A percentile compares a stretch with the other conserved stretches of the same genome.
phyloP scores from a whole-genome alignment of 306 rosid genomes.

The Cucurbita moschata region DNA sequence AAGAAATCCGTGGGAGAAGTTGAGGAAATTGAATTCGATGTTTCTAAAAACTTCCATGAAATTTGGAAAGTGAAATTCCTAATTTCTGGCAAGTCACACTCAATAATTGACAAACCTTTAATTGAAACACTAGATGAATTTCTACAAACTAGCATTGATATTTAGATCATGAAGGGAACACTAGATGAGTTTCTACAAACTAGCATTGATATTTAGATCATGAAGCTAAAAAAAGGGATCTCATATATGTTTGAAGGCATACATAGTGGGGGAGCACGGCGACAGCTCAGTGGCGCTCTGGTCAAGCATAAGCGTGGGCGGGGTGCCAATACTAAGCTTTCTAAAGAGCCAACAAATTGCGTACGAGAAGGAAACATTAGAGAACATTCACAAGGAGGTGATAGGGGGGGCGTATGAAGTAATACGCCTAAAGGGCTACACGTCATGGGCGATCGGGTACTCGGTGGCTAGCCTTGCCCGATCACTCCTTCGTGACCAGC shows the following conservation, averaged over 20 bases:
- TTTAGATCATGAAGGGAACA: not conserved
- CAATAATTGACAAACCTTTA: too few relatives aligned
- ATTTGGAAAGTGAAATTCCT: too few relatives aligned
- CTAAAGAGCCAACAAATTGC: slow-evolving; percentile 46
- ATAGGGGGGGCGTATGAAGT: slow-evolving; percentile 66
- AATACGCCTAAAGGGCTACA: slow-evolving; percentile 69
- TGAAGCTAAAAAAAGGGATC: not conserved
- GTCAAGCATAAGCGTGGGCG: slow-evolving; percentile 92
- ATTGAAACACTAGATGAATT: not conserved
- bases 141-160: not conserved
- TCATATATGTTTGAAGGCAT: slow-evolving; percentile 32
- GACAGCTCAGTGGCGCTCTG: slow-evolving; percentile 95
- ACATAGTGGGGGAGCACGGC: slow-evolving; percentile 89
- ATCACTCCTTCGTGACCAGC: slow-evolving; percentile 50
- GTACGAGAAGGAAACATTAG: slow-evolving; percentile 58
- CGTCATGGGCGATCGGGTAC: slow-evolving; percentile 95
- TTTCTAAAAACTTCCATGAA: too few relatives aligned
- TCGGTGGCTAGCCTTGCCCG: slow-evolving; percentile 59
- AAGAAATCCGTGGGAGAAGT: not conserved
- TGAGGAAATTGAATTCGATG: not conserved
- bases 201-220: not conserved
- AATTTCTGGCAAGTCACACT: too few relatives aligned
- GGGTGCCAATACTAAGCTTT: slow-evolving; percentile 75
- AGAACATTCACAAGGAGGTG: slow-evolving; percentile 59
- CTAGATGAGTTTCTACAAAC: not conserved